Percentiles rank a stretch among this genome's conserved stretches.
phyloP scores from a whole-genome alignment of 2,329 filamentous ascomycete species.

The Pseudofabraea citricarpa region DNA sequence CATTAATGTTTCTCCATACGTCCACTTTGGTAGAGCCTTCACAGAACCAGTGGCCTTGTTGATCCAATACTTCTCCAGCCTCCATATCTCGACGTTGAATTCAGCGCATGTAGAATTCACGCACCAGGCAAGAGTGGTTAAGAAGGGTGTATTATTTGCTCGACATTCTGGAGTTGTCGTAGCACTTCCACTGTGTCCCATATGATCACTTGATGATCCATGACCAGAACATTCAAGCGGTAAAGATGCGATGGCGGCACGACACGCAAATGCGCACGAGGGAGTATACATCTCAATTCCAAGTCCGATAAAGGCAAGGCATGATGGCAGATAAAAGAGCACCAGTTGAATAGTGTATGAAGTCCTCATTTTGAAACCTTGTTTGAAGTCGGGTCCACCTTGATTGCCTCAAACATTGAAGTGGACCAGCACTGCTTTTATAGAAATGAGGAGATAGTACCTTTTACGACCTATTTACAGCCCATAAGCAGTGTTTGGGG shows the following conservation, averaged over 20 bases:
- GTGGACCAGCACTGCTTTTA: no score
- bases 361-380: no score
- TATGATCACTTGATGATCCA: no score
- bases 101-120: slow-evolving; percentile 20
- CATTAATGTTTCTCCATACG: slow-evolving; percentile 8
- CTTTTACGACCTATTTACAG: no score
- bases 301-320: no score
- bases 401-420: no score
- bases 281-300: background rate
- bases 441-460: no score
- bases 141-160: slow-evolving; percentile 16
- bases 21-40: slow-evolving; percentile 19
- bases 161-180: slow-evolving; percentile 10
- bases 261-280: background rate
- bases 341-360: no score
- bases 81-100: slow-evolving; percentile 11
- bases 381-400: no score
- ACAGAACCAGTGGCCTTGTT: slow-evolving; percentile 14
- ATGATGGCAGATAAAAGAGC: no score
- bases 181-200: background rate
- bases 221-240: background rate
- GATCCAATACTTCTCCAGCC: slow-evolving; percentile 23
- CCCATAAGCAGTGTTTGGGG: no score
- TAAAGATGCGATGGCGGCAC: background rate
- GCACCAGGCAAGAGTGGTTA: slow-evolving; percentile 26